phyloP scores from a whole-genome alignment of 1,284 basidiomycete genomes.

The Gastroboletus turbinatus region DNA sequence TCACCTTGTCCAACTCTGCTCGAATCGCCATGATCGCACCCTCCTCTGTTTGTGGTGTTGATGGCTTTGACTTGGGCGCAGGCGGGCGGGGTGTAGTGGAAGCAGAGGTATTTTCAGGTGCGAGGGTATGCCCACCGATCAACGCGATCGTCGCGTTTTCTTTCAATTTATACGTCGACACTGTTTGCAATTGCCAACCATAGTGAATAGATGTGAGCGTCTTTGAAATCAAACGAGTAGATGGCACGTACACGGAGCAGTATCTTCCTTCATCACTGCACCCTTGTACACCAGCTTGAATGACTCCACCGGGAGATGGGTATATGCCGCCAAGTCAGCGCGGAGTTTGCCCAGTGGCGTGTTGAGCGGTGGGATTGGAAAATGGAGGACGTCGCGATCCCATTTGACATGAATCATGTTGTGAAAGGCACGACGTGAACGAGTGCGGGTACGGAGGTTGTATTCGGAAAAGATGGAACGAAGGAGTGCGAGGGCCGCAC shows the following conservation, averaged over 20 bases:
- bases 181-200: slow-evolving; percentile 33
- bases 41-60: slow-evolving; percentile 47
- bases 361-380: slow-evolving; percentile 55
- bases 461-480: slow-evolving; percentile 3
- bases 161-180: slow-evolving; percentile 63
- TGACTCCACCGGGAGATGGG: slow-evolving; percentile 55
- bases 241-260: slow-evolving; percentile 53
- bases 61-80: slow-evolving; percentile 22
- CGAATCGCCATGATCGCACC: slow-evolving; percentile 55
- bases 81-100: slow-evolving; percentile 26
- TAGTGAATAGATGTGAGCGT: neutral
- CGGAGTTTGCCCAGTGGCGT: slow-evolving; percentile 57
- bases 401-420: slow-evolving; percentile 57
- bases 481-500: slow-evolving; percentile 27
- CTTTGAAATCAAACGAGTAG: slow-evolving; percentile 1
- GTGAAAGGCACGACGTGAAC: slow-evolving; percentile 21
- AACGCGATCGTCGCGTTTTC: slow-evolving; percentile 62
- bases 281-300: slow-evolving; percentile 81
- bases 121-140: slow-evolving; percentile 45
- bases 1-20: slow-evolving; percentile 57
- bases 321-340: slow-evolving; percentile 58
- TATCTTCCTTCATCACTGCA: slow-evolving; percentile 78
- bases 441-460: neutral
- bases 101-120: slow-evolving; percentile 22
- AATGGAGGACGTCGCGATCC: slow-evolving; percentile 59